Base-by-base conservation (phyloP, 2,329 filamentous ascomycete genomes). In the Aureobasidium sp. region DNA sequence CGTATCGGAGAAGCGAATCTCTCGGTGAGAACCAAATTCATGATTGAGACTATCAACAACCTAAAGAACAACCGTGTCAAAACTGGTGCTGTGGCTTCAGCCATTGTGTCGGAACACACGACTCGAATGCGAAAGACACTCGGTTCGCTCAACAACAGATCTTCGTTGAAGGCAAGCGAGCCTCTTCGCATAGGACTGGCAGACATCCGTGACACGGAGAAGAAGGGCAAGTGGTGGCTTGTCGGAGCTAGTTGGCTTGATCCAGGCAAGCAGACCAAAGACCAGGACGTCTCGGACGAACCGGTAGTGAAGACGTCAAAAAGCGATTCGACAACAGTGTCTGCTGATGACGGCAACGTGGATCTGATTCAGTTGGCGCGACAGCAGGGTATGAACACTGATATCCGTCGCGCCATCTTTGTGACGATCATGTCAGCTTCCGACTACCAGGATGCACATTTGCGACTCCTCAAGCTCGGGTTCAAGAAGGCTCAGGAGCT, bases 221-320 rank as follows among this genome's bases (percentile, higher is more conserved):
- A 86, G 65, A 87, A 85, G 65, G 93, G 93, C 1, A 96, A 95
- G 72, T 98, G 93, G 93, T 98, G 93, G 93, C 80, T 97, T 17
- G 88, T 97, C 4, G 93, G 93, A 48, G 91, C 93, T n/a, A 95
- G 90, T 68, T 96, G 91, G 81, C 75, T 74, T 35, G 66, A 76
- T 16, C 65, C 73, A 1, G 63, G 61, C 4, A 65, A 62, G 44
- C 59, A 41, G 29, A 38, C 48, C 21, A 52, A 52, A 48, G 30
- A 34, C n/a, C 22, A 38, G 17, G 25, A 30, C 19, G 40, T 7
- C 29, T 16, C 38, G 7, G 30, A 42, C 16, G 27, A 34, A 21
- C 48, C 48, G 3, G 12, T 12, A 19, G 11, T 21, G 21, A 54
- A 53, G 38, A 39, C 30, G 7, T 34, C 39, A 4, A 30, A 24